Base-by-base conservation (phyloP, 2,329 filamentous ascomycete genomes). In the Colletotrichum trifolii region DNA sequence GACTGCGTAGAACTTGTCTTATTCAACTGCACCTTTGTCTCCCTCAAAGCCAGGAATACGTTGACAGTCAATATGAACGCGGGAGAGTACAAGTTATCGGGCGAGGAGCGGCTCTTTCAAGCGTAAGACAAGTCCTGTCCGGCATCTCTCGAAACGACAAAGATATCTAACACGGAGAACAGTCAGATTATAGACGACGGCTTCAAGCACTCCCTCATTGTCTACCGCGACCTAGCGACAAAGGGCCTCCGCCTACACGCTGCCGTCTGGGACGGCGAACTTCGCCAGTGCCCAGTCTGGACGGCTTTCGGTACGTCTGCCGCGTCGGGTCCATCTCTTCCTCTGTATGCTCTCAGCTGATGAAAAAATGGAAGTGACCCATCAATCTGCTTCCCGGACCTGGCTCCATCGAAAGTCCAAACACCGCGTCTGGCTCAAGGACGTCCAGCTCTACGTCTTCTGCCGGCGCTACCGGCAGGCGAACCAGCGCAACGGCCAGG, bases 401-500 rank as follows among this genome's bases (percentile, higher is more conserved):
- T 89, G 86, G 86, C 73, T 89, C 25, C 77, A 79, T 36, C 83
- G 80, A 48, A 81, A 82, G 43, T 79, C 79, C 11, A 75, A 74
- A 11, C 79, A 81, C 60, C 78, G 81, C 33, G 75, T 89, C 63
- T 82, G 81, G 76, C 74, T 89, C 2, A 80, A 78, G 39, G 83
- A 87, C 65, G 72, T 89, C 13, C 81, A 86, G 61, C 80, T 85
- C 0, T 88, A 88, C 71, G 82, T 89, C 8, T 89, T 89, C 71
- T 86, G 82, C 69, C 75, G 82, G n/a, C 74, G 79, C 1, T 89
- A 89, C 68, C 79, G 80, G 8, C 81, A 86, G 66, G 79, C 82
- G 58, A 78, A 79, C 50, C 84, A 86, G 74, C 82, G 86, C 5
- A 81, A 80, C 54, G 83, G 81, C 49, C 78, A 75, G 48, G 70